Base-by-base conservation (phyloP, 2,329 filamentous ascomycete genomes). In the Thelonectria olida region DNA sequence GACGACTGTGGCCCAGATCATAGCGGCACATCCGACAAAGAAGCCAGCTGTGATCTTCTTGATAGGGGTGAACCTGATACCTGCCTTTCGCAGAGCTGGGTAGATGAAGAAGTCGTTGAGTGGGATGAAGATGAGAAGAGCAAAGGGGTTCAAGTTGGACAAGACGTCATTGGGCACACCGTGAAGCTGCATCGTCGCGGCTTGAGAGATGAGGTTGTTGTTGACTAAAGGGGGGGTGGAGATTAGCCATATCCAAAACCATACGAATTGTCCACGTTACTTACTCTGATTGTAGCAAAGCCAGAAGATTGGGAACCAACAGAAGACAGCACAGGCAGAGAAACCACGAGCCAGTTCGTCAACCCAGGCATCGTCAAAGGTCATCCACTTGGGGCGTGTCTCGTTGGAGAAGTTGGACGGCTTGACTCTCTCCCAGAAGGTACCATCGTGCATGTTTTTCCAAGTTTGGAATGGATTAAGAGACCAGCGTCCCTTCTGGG, bases 131-230 rank as follows among this genome's bases (percentile, higher is more conserved):
- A 93, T 89, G 67, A 94, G 86, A 58, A 93, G 85, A 9, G 89
- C 82, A 62, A 94, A 86, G 1, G 91, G 90, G 73, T 93, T 88
- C 39, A 93, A 83, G 77, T 93, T 93, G 65, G 86, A 84, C 67
- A 94, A 83, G 58, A 93, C 82, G 72, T 94, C 91, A 79, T 93
- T 94, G 63, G 91, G 91, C 3, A 93, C 83, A 13, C 90, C 90
- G 66, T 90, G 84, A 3, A 90, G 84, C 25, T 84, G 70, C 89
- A 92, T 89, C 9, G 83, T 84, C 9, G 84, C 84, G 2, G 87
- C 89, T 74, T 92, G 90, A 7, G 84, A 86, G 48, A 85, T 81
- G 19, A 88, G 76, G 73, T 88, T 88, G 76, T 84, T 86, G 75
- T 82, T 85, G 63, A 88, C 78, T 75, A n/a, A n/a, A n/a, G 13